Conservation (phyloP, 768 basidiomycete species). For the Pleurotus giganteus region DNA sequence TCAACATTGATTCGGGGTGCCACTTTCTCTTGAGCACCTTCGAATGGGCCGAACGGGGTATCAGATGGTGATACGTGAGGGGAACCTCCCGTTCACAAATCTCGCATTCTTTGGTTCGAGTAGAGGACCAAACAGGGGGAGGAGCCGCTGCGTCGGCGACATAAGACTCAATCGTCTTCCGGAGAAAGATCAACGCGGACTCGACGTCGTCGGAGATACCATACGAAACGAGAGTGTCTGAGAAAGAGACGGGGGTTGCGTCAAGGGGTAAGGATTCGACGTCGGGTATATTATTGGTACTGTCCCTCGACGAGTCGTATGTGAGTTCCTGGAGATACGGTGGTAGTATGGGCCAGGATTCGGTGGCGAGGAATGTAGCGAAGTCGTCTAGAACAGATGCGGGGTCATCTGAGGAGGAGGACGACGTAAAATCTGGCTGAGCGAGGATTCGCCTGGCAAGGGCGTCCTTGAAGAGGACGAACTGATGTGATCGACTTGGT, state of each 20-base stretch:
- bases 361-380: constrained; percentile 46
- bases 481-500: constrained; percentile 15
- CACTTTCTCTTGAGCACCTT: constrained; percentile 58
- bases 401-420: constrained; percentile 16
- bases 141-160: constrained; percentile 44
- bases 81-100: constrained; percentile 57
- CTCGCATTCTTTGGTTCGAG: constrained; percentile 54
- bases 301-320: constrained; percentile 36
- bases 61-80: constrained; percentile 61
- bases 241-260: constrained; percentile 37
- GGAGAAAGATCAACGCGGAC: constrained; percentile 36
- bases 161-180: constrained; percentile 39
- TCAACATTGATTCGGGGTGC: constrained; percentile 51
- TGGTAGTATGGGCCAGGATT: constrained; percentile 47
- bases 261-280: constrained; percentile 36
- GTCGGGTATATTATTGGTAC: constrained; percentile 27
- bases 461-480: constrained; percentile 41
- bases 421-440: constrained; percentile 18
- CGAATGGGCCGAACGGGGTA: constrained; percentile 50
- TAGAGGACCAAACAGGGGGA: constrained; percentile 50
- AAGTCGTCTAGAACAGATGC: constrained; percentile 49
- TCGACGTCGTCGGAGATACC: constrained; percentile 40
- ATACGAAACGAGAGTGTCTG: constrained; percentile 52
- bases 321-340: constrained; percentile 30
- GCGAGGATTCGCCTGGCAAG: constrained; percentile 40